Evolutionary conservation across 2,329 filamentous ascomycete species (phyloP).

Genomic region (Nothophaeocryptopus gaeumannii): DNA sequence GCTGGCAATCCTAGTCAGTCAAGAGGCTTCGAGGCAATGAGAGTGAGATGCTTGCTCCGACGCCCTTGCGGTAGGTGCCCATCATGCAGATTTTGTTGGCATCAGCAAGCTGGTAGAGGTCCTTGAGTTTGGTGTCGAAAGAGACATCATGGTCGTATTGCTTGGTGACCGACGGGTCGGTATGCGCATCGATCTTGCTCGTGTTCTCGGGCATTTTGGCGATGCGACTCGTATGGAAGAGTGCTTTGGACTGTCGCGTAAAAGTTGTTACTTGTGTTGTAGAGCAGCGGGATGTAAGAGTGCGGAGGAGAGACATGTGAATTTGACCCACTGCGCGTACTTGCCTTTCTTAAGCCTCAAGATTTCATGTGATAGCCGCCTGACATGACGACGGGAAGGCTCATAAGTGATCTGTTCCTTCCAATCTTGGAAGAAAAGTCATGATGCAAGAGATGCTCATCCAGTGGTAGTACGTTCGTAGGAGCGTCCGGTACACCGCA

Average conservation of each 20-base stretch:
- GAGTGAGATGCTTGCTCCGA: constrained; percentile 31
- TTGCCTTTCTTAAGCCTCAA: not conserved
- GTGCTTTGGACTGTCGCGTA: not conserved
- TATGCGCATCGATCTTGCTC: constrained; percentile 42
- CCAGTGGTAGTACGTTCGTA: no score
- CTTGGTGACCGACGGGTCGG: constrained; percentile 49
- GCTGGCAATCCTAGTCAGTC: constrained; percentile 21
- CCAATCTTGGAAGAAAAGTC: not conserved
- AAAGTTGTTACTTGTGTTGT: constrained; percentile 11
- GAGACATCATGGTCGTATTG: constrained; percentile 48
- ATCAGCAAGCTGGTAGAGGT: constrained; percentile 49
- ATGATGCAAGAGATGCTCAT: constrained; percentile 10
- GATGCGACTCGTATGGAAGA: constrained; percentile 4
- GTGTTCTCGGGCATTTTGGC: constrained; percentile 47
- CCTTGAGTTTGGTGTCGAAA: constrained; percentile 46
- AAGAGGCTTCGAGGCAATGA: not conserved
- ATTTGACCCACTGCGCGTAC: no score
- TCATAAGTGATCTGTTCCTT: constrained; percentile 2
- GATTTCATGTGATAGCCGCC: not conserved
- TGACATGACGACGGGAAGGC: not conserved
- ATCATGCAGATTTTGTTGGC: constrained; percentile 45
- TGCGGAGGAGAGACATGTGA: not conserved
- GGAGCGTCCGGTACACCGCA: no score
- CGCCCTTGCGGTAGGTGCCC: constrained; percentile 41
- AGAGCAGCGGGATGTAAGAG: not conserved